Base-by-base conservation (phyloP, 2,329 filamentous ascomycete genomes). In the Nannizziopsis barbatae region DNA sequence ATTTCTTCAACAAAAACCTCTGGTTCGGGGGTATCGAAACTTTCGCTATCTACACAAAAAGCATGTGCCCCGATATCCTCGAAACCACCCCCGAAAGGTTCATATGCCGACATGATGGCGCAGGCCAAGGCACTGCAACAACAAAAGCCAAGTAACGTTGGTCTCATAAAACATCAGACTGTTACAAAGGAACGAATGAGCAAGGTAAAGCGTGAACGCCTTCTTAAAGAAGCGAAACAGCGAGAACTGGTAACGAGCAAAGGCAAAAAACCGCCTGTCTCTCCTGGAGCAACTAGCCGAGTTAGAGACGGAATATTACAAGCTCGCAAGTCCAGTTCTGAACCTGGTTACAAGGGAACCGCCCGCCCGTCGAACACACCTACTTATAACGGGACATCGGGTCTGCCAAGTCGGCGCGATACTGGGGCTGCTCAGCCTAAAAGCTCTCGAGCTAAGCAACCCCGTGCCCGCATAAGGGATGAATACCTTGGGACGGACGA, bases 41-140 rank as follows among this genome's bases (percentile, higher is more conserved):
- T 56, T 8, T 50, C 55, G 14, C n/a, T 52, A 17, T 37, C 51
- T 6, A 39, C 50, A 11, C 60, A 59, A 27, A 36, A 52, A 11
- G 42, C 51, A 9, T 45, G 59, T 11, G 40, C 50, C 27, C 36
- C 51, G 18, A 51, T 53, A 47, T 61, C 60, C 9, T 60, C 63
- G 18, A 71, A 70, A 47, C 63, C 73, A 3, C 73, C 75, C 5
- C 75, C 75, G 51, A 75, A 74, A 56, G 75, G 76, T 22, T 77
- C 75, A 1, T 83, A 75, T 60, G 73, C 76, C 38, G 77, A 77
- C 43, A 69, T 81, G 38, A 71, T 82, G 63, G 70, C 71, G 50
- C 71, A 73, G 55, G 79, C 79, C 39, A 75, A 80, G 58, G 74
- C 73, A 42, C 69, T 71, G 49, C 71, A 68, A 57, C 65, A 72